Conservation (phyloP, 1,284 basidiomycete genomes). For the Pseudozyma thailandica region DNA sequence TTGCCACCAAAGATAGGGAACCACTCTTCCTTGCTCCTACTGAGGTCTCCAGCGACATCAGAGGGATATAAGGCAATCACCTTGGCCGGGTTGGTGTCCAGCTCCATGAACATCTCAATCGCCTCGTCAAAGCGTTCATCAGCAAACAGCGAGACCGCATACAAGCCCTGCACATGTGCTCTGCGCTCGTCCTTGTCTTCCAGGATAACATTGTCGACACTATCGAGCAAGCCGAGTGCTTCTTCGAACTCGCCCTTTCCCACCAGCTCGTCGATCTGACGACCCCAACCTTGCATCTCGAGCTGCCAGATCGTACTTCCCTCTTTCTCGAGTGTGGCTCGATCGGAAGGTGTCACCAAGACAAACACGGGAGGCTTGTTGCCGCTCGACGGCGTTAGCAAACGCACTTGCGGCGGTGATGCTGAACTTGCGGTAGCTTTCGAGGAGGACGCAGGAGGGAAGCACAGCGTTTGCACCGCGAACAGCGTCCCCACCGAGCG, state of each 20-base stretch:
- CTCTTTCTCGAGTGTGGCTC: constrained; percentile 42
- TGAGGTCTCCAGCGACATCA: constrained; percentile 80
- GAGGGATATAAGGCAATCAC: constrained; percentile 90
- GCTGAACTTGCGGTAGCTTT: constrained; percentile 3
- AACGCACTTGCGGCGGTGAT: constrained; percentile 40
- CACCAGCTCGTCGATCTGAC: constrained; percentile 87
- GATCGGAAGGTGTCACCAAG: constrained; percentile 42
- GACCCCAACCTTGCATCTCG: constrained; percentile 77
- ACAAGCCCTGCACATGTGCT: constrained; percentile 71
- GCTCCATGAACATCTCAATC: constrained; percentile 85
- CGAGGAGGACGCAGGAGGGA: constrained; percentile 34
- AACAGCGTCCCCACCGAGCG: constrained; percentile 53
- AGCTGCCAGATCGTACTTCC: constrained; percentile 78
- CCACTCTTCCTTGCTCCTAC: constrained; percentile 79
- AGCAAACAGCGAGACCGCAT: constrained; percentile 80
- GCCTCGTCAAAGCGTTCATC: constrained; percentile 78
- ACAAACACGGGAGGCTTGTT: constrained; percentile 49
- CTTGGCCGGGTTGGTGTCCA: constrained; percentile 91
- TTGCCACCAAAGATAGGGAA: constrained; percentile 87
- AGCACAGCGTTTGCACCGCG: constrained; percentile 55
- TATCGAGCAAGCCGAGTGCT: constrained; percentile 82
- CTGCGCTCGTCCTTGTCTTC: constrained; percentile 72
- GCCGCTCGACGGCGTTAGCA: constrained; percentile 44
- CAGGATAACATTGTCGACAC: constrained; percentile 75
- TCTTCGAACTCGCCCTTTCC: constrained; percentile 78